phyloP scores from a whole-genome alignment of 2,329 filamentous ascomycete species.

The Orbilia ellipsospora region DNA sequence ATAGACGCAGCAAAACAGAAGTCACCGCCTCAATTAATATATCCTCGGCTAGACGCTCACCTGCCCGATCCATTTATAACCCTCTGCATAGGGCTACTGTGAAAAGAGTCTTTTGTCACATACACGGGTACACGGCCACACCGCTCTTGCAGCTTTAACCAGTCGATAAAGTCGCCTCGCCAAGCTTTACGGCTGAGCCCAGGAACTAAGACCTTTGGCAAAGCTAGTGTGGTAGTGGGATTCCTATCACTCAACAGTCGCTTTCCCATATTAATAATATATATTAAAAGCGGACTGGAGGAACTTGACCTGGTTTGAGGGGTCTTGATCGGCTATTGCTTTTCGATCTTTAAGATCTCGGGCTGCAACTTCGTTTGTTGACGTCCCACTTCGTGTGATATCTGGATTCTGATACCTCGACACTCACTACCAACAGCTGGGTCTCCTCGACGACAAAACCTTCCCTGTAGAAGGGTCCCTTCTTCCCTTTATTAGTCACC shows the following conservation, averaged over 20 bases:
- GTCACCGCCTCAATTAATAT: slow-evolving; percentile 43
- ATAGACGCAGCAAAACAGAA: slow-evolving; percentile 52
- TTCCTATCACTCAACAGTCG: not conserved
- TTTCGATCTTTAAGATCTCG: slow-evolving; percentile 49
- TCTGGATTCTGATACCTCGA: slow-evolving; percentile 12
- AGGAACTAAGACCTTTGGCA: slow-evolving; percentile 15
- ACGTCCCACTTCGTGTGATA: slow-evolving; percentile 13
- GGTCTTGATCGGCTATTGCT: slow-evolving; percentile 35
- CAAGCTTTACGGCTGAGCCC: slow-evolving; percentile 55
- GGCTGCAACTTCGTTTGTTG: slow-evolving; percentile 22
- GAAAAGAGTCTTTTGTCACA: slow-evolving; percentile 20
- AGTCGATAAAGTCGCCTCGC: slow-evolving; percentile 43
- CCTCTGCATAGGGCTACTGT: slow-evolving; percentile 45
- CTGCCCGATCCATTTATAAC: slow-evolving; percentile 42
- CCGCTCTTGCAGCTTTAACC: slow-evolving; percentile 17
- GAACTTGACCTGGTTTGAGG: slow-evolving; percentile 28
- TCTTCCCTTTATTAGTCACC: not conserved
- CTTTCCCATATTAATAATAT: slow-evolving; percentile 12
- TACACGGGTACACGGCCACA: slow-evolving; percentile 50
- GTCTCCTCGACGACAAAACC: slow-evolving; percentile 32
- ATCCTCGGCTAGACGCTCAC: slow-evolving; percentile 32
- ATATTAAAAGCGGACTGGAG: slow-evolving; percentile 45
- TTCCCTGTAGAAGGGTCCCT: slow-evolving; percentile 33
- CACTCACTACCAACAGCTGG: slow-evolving; percentile 15
- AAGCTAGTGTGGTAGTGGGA: slow-evolving; percentile 7